Evolutionary conservation across 805 yeast genomes (phyloP), one percentile per base, ranked within the genome.

Genomic region (Teunomyces aglyptinius): DNA sequence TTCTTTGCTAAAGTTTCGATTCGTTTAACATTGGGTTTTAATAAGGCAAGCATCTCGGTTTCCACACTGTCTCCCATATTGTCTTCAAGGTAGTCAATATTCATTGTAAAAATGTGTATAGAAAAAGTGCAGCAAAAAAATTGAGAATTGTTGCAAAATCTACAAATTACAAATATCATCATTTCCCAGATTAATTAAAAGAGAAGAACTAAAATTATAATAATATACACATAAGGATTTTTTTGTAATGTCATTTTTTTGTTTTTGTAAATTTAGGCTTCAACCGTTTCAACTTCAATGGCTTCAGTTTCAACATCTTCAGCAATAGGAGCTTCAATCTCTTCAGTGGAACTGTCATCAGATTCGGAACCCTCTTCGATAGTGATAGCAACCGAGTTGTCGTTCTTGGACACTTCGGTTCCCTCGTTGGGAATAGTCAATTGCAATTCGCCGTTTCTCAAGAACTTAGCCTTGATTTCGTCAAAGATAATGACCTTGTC

Each of bases 381-480:
- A 27, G 56, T 54, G 41, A 68, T 64, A 10, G 64, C 51, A 36
- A 60, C 57, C 45, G 49, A 58, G 55, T 63, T 60, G 13, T 47
- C 58, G 31, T 56, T 59, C 28, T 49, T 45, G 41, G 50, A 48
- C 10, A 53, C 47, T 7, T 54, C 43, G 13, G 50, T 53, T 20
- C 55, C 54, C 41, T 64, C 65, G 47, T 65, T 67, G 43, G 77
- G 77, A 49, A 72, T 66, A 38, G 64, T 62, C 50, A 72, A 58
- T 56, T 71, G 75, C 49, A 72, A 66, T 59, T 72, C 77, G 46
- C 68, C 71, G 43, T 65, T 64, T 32, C 60, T 61, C 47, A 65
- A 50, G 52, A 71, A 68, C 44, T 58, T 59, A 24, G 77, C 76
- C 49, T 57, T 63, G 50, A 72, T 68, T 54, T 68, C 64, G 38